Evolutionary conservation across 345 rosid species (phyloP).

Genomic region (Gossypioides kirkii): DNA sequence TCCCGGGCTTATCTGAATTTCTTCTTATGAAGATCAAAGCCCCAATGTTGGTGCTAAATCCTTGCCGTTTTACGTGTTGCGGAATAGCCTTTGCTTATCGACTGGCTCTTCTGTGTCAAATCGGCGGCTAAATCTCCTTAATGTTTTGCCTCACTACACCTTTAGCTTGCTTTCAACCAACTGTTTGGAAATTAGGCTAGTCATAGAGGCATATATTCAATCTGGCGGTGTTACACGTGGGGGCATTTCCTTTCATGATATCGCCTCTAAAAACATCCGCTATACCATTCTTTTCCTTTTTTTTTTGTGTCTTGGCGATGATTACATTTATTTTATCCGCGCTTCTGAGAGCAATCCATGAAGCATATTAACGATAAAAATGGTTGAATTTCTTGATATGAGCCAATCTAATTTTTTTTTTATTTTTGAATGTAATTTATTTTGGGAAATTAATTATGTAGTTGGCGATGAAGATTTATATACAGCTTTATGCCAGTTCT

Average conservation of each 20-base stretch:
- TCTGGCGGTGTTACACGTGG: slow-evolving; percentile 45
- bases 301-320: slow-evolving; percentile 31
- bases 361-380: slow-evolving; percentile 33
- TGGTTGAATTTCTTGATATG: slow-evolving; percentile 86
- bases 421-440: background rate
- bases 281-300: background rate
- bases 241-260: slow-evolving; percentile 23
- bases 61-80: slow-evolving; percentile 57
- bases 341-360: slow-evolving; percentile 64
- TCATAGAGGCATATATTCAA: slow-evolving; percentile 42
- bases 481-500: slow-evolving; percentile 93
- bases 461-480: slow-evolving; percentile 43
- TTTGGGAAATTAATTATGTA: fast-evolving
- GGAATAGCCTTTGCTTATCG: slow-evolving; percentile 31
- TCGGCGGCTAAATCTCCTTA: slow-evolving; percentile 41
- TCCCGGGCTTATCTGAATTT: slow-evolving; percentile 58
- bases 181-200: slow-evolving; percentile 35
- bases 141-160: slow-evolving; percentile 43
- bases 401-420: slow-evolving; percentile 29
- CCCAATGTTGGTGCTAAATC: slow-evolving; percentile 67
- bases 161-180: slow-evolving; percentile 45
- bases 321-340: slow-evolving; percentile 60
- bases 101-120: slow-evolving; percentile 55
- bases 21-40: slow-evolving; percentile 36
- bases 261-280: slow-evolving; percentile 46